phyloP scores from a whole-genome alignment of 495 filamentous ascomycete genomes.

The Astrocystis sublimbata region DNA sequence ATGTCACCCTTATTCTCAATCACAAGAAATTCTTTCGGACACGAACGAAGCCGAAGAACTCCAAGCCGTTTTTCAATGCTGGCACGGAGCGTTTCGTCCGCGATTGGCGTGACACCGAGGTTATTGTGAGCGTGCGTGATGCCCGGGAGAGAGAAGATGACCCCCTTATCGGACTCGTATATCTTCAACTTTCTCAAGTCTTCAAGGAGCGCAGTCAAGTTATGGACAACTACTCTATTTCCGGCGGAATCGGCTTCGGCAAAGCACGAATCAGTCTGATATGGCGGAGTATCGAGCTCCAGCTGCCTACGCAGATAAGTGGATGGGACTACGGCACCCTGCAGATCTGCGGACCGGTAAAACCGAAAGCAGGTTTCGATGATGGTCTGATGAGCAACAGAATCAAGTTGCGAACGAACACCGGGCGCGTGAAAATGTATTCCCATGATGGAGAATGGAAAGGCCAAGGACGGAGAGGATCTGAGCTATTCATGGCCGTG shows the following conservation, averaged over 20 bases:
- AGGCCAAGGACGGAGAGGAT: constrained; percentile 36
- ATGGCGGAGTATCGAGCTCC: constrained; percentile 65
- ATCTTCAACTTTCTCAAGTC: constrained; percentile 59
- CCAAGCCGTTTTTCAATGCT: constrained; percentile 77
- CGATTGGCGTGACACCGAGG: constrained; percentile 65
- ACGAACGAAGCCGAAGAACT: constrained; percentile 73
- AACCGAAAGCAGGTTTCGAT: constrained; percentile 39
- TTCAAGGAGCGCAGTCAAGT: constrained; percentile 60
- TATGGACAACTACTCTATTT: constrained; percentile 60
- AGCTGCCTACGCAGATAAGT: constrained; percentile 52
- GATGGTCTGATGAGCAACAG: constrained; percentile 45
- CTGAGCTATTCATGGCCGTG: constrained; percentile 55
- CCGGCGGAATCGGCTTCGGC: constrained; percentile 70
- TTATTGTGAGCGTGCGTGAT: constrained; percentile 67
- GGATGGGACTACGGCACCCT: constrained; percentile 71
- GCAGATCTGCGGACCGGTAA: constrained; percentile 49
- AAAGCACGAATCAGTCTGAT: constrained; percentile 65
- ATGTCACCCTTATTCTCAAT: constrained; percentile 70
- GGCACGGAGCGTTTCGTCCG: constrained; percentile 69
- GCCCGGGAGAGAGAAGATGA: constrained; percentile 64
- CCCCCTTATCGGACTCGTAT: constrained; percentile 65
- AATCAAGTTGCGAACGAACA: constrained; percentile 57
- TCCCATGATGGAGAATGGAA: constrained; percentile 37
- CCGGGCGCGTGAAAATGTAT: constrained; percentile 57
- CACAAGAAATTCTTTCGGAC: constrained; percentile 70